Evolutionary conservation across 192 early-diverging fungal species (phyloP).

Genomic region (Cetraspora pellucida): DNA sequence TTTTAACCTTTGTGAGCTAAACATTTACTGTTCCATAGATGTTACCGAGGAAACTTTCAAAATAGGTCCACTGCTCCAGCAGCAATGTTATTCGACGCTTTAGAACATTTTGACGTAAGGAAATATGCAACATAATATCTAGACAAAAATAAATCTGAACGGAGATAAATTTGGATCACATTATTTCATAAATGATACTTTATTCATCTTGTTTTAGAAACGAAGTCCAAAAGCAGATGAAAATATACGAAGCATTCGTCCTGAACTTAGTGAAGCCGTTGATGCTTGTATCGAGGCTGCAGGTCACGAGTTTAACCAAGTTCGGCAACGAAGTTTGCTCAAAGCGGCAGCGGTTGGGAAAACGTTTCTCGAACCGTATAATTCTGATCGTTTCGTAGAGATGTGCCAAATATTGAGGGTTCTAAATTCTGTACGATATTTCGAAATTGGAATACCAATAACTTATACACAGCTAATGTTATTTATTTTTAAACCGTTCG

Average conservation of each 20-base stretch:
- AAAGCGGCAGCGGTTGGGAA: slow-evolving; percentile 95
- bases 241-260: slow-evolving; percentile 84
- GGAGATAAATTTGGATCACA: no score
- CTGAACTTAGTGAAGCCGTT: slow-evolving; percentile 83
- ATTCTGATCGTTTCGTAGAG: slow-evolving; percentile 82
- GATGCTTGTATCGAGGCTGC: slow-evolving; percentile 93
- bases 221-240: slow-evolving; percentile 92
- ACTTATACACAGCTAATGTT: slow-evolving; percentile 78
- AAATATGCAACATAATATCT: slow-evolving; percentile 44
- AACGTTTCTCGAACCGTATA: slow-evolving; percentile 84
- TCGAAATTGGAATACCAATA: slow-evolving; percentile 87
- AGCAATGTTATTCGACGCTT: slow-evolving; percentile 87
- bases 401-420: slow-evolving; percentile 86
- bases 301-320: slow-evolving; percentile 78
- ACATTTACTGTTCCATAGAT: slow-evolving; percentile 40
- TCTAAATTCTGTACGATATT: slow-evolving; percentile 84
- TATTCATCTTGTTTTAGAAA: slow-evolving; percentile 41
- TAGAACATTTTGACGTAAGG: slow-evolving; percentile 66
- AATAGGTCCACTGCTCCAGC: slow-evolving; percentile 91
- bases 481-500: no score
- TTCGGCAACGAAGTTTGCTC: slow-evolving; percentile 79
- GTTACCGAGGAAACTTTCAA: slow-evolving; percentile 83
- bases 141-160: neutral
- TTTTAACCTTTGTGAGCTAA: neutral
- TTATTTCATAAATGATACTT: neutral